Percentiles rank a stretch among this genome's conserved stretches.
Evolutionary conservation across 805 yeast genomes (phyloP).

Genomic region (Maudiozyma serrabonitensis): DNA sequence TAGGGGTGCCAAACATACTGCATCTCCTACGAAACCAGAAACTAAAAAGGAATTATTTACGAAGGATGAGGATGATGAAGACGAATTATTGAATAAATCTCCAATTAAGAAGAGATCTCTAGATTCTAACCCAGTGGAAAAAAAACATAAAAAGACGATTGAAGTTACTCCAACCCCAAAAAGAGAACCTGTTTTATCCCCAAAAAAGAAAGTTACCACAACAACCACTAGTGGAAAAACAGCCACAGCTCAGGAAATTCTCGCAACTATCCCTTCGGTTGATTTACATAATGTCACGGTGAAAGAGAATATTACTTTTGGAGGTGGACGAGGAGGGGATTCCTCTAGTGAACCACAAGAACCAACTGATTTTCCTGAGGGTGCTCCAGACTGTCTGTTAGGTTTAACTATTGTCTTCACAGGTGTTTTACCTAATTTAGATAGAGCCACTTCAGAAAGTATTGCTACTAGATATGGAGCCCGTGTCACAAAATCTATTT

Average conservation of each 20-base stretch:
- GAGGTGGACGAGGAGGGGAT: conserved; percentile 39
- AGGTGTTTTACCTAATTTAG: conserved; percentile 72
- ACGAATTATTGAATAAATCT: not conserved
- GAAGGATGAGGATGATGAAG: not conserved
- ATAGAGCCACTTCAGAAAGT: conserved; percentile 65
- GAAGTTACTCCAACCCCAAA: too few species aligned
- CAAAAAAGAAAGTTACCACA: not conserved
- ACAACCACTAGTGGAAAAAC: not conserved
- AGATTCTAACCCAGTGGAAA: too few species aligned
- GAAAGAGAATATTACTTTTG: conserved; percentile 43
- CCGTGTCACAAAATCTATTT: conserved; percentile 74
- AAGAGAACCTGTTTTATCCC: not conserved
- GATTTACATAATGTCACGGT: conserved; percentile 44
- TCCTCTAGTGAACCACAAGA: conserved; percentile 19
- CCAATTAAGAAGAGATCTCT: not conserved
- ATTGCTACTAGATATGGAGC: conserved; percentile 86
- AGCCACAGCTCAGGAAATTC: conserved; percentile 21
- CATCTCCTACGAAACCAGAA: not conserved
- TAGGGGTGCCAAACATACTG: not conserved
- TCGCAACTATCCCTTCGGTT: conserved; percentile 66
- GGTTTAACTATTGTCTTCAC: conserved; percentile 93
- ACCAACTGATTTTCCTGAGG: conserved; percentile 55
- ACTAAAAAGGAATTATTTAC: not conserved
- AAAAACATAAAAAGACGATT: too few species aligned
- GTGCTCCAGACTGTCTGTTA: conserved; percentile 73